phyloP scores from a whole-genome alignment of 2,329 filamentous ascomycete genomes.

The Alternaria sp. region DNA sequence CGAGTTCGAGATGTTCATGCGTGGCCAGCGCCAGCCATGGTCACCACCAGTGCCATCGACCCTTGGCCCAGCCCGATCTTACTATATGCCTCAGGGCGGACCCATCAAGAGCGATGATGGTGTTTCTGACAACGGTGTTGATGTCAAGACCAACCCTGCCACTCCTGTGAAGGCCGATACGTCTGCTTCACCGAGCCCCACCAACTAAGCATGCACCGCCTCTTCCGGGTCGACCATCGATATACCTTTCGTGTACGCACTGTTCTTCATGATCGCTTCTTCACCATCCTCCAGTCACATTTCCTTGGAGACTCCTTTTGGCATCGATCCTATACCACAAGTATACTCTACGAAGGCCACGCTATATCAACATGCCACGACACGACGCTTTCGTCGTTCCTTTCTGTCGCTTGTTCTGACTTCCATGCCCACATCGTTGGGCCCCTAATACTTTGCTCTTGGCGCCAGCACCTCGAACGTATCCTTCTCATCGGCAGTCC shows the following conservation, averaged over 20 bases:
- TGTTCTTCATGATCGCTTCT: constrained; percentile 45
- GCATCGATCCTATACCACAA: constrained; percentile 25
- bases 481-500: constrained; percentile 29
- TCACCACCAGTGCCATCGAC: constrained; percentile 47
- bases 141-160: constrained; percentile 45
- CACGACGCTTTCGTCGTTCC: constrained; percentile 25
- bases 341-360: constrained; percentile 24
- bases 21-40: constrained; percentile 47
- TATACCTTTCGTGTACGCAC: constrained; percentile 30
- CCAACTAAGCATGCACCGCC: constrained; percentile 33
- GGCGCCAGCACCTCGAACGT: constrained; percentile 26
- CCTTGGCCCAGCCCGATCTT: constrained; percentile 43
- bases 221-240: constrained; percentile 15
- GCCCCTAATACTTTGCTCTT: constrained; percentile 33
- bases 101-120: constrained; percentile 42
- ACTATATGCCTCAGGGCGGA: constrained; percentile 36
- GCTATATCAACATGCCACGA: constrained; percentile 22
- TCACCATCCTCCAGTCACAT: constrained; percentile 36
- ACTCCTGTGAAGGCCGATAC: constrained; percentile 45
- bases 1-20: constrained; percentile 52
- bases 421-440: constrained; percentile 23
- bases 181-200: constrained; percentile 37
- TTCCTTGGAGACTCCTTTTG: constrained; percentile 30
- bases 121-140: constrained; percentile 39
- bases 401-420: constrained; percentile 22